These are phyloP conservation scores for Lepiota subincarnata DNA, from an alignment of 768 basidiomycete genomes.

Conservation along the genomic window DNA sequence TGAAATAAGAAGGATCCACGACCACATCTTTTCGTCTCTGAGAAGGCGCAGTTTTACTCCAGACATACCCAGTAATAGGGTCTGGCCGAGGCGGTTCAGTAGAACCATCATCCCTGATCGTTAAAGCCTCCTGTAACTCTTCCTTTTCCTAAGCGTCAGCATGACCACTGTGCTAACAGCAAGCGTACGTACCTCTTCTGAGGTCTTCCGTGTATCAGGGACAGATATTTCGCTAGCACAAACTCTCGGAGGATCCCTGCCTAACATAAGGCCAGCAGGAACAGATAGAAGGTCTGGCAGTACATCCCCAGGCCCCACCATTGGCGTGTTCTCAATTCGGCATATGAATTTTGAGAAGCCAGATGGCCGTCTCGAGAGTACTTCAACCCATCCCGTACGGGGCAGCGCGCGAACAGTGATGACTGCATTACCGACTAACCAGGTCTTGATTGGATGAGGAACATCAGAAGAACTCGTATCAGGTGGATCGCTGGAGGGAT, in stretches of 20 bases:
- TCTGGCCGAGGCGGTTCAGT: constrained; percentile 47
- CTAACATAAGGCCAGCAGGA: constrained; percentile 71
- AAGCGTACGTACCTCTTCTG: constrained; percentile 16
- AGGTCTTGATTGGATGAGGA: constrained; percentile 48
- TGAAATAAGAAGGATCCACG: constrained; percentile 82
- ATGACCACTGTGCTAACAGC: not conserved
- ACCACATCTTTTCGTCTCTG: constrained; percentile 83
- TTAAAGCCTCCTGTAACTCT: constrained; percentile 24
- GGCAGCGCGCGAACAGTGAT: constrained; percentile 75
- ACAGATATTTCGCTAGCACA: constrained; percentile 23
- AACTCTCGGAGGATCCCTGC: constrained; percentile 42
- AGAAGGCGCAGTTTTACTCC: constrained; percentile 83
- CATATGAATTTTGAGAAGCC: constrained; percentile 84
- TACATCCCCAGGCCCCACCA: constrained; percentile 80
- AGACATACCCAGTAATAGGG: constrained; percentile 81
- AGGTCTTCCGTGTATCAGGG: constrained; percentile 16
- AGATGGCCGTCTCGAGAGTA: constrained; percentile 80
- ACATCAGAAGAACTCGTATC: constrained; percentile 31
- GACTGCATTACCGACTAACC: constrained; percentile 82
- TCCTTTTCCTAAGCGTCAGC: constrained; percentile 18
- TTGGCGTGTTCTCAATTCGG: constrained; percentile 83
- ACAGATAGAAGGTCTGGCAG: constrained; percentile 73
- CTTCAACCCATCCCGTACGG: constrained; percentile 84
- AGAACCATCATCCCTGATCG: constrained; percentile 14
- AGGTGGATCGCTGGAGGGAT: constrained; percentile 37